Evolutionary conservation across 805 yeast species (phyloP), one percentile per base, ranked within the genome.

Genomic region (Clavispora fructus): DNA sequence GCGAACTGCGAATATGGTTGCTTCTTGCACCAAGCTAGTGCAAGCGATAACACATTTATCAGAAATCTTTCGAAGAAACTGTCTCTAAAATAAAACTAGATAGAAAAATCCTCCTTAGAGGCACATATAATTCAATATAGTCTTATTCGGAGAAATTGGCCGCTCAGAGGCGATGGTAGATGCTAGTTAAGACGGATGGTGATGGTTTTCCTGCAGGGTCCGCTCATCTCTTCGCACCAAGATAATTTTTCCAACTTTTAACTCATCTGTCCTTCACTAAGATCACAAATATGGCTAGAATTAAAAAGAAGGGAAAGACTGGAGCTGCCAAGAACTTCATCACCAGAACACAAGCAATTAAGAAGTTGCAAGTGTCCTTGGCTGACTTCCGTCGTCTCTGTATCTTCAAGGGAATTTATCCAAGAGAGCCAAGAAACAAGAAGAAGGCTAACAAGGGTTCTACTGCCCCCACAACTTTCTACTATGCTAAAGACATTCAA

Each of bases 311-410:
- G 73, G 88, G 90, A 57, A 76, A 85, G 51, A 68, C 83, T 44
- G 97, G 97, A 67, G 88, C 87, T 58, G 96, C 97, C 52, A 87
- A 84, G 71, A 87, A 89, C 68, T 94, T 85, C 69, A 78, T 94
- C 62, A 91, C 97, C 40, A 80, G 99, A 69, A 85, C 97, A 0
- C 97, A 89, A 66, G 99, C 99, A 6, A 85, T 94, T 42, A 83
- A 85, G 68, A 89, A 85, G 64, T 74, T 94, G 51, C 99, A 94
- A 69, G 85, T 94, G 27, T 86, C 97, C 2, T 75, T 94, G 42
- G 97, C 97, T 11, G 99, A 94, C 70, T 94, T 94, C 79, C 83
- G 96, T 71, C 82, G 99, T 61, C 77, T 94, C 62, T 94, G 99
- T 77, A 94, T 94, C 64, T 89, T 94, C 78, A 94, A 94, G 68